These are phyloP conservation scores for Podospora pseudocomata DNA, from an alignment of 495 filamentous ascomycete genomes.

Conservation along the genomic window DNA sequence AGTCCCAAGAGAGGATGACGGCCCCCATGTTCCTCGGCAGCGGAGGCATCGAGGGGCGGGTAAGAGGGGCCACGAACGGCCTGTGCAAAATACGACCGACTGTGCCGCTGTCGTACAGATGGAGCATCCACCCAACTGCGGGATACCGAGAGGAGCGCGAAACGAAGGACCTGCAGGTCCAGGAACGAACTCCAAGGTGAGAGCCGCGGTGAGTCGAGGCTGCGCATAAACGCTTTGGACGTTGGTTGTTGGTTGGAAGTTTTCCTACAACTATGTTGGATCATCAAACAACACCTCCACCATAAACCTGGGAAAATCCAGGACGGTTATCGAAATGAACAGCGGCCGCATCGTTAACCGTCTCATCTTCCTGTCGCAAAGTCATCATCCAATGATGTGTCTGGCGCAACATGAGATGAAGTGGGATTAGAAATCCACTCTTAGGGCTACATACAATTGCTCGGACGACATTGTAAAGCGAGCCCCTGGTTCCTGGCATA, in stretches of 20 bases:
- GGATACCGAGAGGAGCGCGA: neutral
- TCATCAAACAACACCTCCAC: neutral
- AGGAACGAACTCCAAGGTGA: neutral
- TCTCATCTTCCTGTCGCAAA: neutral
- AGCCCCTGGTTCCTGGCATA: neutral
- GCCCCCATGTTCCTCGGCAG: neutral
- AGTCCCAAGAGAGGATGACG: too few species aligned
- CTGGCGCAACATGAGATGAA: neutral
- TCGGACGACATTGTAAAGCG: neutral
- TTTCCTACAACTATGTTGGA: neutral
- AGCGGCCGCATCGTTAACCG: neutral
- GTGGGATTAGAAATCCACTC: neutral
- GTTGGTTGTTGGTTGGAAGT: neutral
- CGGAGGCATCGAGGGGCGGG: neutral
- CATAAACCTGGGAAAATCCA: neutral
- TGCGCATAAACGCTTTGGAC: neutral
- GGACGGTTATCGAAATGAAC: neutral
- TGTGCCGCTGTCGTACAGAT: slow-evolving; percentile 13
- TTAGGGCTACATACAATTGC: neutral
- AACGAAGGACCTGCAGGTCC: neutral
- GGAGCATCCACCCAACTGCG: slow-evolving; percentile 3
- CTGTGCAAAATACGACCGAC: neutral
- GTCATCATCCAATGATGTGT: neutral
- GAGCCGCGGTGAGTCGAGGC: neutral
- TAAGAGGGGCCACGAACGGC: neutral